phyloP scores from a whole-genome alignment of 2,329 filamentous ascomycete species.

The Pseudovirgaria hyperparasitica region DNA sequence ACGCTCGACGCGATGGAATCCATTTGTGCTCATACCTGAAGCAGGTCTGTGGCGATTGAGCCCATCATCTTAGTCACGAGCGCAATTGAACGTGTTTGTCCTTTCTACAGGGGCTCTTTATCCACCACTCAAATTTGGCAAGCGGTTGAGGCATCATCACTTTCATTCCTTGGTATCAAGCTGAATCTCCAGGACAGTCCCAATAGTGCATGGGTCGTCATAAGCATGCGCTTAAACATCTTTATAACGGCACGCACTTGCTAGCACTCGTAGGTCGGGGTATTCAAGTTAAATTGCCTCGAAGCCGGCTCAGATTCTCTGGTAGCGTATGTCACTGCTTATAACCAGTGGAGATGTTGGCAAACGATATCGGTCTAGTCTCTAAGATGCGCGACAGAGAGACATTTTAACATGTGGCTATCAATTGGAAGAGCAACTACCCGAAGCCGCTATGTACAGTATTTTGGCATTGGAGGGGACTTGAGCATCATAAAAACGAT shows the following conservation, averaged over 20 bases:
- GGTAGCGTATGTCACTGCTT: constrained; percentile 39
- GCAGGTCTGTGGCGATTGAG: constrained; percentile 53
- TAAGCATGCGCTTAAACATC: constrained; percentile 47
- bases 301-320: constrained; percentile 52
- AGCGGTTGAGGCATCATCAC: constrained; percentile 68
- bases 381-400: constrained; percentile 20
- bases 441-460: not conserved
- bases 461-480: constrained; percentile 1
- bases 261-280: constrained; percentile 56
- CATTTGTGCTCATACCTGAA: constrained; percentile 42
- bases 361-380: constrained; percentile 39
- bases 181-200: constrained; percentile 39
- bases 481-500: no score
- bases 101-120: constrained; percentile 43
- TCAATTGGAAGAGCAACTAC: not conserved
- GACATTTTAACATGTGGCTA: constrained; percentile 14
- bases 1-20: constrained; percentile 5
- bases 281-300: constrained; percentile 61
- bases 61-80: constrained; percentile 61
- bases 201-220: constrained; percentile 42
- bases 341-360: constrained; percentile 43
- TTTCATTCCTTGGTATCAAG: constrained; percentile 42
- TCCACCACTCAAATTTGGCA: constrained; percentile 66
- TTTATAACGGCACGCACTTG: constrained; percentile 35
- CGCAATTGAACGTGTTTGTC: constrained; percentile 49